These are phyloP conservation scores for Aegilops tauschii DNA, from an alignment of 176 grass and related monocot genomes.

Conservation along the genomic window DNA sequence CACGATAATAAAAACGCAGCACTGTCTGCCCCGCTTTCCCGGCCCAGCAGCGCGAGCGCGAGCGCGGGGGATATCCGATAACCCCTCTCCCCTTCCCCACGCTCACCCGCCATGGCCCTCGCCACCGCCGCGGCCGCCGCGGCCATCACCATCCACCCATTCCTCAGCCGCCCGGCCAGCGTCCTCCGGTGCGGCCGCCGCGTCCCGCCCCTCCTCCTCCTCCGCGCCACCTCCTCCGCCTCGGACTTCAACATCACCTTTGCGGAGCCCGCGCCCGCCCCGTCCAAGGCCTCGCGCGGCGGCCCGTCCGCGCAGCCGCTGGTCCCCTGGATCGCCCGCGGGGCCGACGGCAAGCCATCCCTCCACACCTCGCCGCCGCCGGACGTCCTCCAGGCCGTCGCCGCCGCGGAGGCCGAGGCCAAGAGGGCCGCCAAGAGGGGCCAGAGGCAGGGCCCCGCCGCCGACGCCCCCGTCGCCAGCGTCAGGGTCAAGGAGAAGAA, in stretches of 20 bases:
- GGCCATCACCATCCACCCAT: constrained; percentile 35
- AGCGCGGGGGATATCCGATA: constrained; percentile 45
- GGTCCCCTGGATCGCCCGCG: constrained; percentile 69
- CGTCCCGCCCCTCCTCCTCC: constrained; percentile 47
- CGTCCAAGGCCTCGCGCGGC: constrained; percentile 29
- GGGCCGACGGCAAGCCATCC: constrained; percentile 48
- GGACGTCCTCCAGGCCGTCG: constrained; percentile 57
- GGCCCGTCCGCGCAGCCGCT: constrained; percentile 32
- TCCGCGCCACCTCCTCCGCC: constrained; percentile 26
- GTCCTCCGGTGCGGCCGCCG: constrained; percentile 29
- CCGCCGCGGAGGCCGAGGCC: constrained; percentile 45
- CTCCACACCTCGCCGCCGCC: constrained; percentile 53
- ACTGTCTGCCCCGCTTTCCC: not conserved
- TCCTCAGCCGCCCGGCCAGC: constrained; percentile 29
- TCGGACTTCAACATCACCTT: constrained; percentile 75
- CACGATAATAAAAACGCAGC: too few species aligned
- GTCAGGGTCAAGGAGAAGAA: constrained; percentile 34
- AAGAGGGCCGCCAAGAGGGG: constrained; percentile 50
- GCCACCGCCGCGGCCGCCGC: constrained; percentile 24
- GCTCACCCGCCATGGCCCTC: not conserved
- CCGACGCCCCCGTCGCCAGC: not conserved
- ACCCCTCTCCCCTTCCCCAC: not conserved
- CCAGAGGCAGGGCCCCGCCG: not conserved
- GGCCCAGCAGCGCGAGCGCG: not conserved
- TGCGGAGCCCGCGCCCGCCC: constrained; percentile 35